A percentile compares a stretch with the other conserved stretches of the same genome.
phyloP scores from a whole-genome alignment of 441 rosid genomes.

The Viola pubescens region DNA sequence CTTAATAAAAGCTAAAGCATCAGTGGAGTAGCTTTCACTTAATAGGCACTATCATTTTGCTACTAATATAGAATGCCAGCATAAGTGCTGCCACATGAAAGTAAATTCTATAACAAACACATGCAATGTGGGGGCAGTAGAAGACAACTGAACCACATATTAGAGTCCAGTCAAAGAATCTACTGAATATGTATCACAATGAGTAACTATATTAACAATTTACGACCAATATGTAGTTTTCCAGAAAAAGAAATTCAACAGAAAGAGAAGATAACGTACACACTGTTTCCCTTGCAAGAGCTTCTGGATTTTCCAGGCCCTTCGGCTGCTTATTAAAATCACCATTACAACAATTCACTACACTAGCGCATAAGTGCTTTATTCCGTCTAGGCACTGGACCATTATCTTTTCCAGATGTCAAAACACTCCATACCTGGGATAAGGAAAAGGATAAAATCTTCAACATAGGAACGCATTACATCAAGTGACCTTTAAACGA shows the following conservation, averaged over 20 bases:
- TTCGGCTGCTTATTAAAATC: conserved; percentile 52
- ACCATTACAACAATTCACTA: conserved; percentile 58
- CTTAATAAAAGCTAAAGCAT: background rate
- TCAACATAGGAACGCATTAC: background rate
- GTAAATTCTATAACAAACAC: too few relatives aligned
- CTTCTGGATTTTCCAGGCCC: conserved; percentile 76
- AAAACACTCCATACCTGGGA: conserved; percentile 65
- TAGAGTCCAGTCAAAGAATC: too few relatives aligned
- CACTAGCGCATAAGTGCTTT: conserved; percentile 38
- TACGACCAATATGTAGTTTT: background rate
- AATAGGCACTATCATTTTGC: background rate
- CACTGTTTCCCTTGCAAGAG: conserved; percentile 83
- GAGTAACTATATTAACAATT: too few relatives aligned
- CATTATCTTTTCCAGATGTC: conserved; percentile 56
- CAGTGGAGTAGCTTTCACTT: background rate
- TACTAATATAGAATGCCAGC: background rate
- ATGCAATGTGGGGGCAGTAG: too few relatives aligned
- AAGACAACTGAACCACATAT: too few relatives aligned
- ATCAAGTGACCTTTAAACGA: background rate
- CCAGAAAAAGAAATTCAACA: background rate
- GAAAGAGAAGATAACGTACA: conserved; percentile 21
- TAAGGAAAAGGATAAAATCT: background rate
- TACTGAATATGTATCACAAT: too few relatives aligned
- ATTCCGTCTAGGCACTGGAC: conserved; percentile 68
- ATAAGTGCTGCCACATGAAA: background rate